A percentile compares a stretch with the other conserved stretches of the same genome.
phyloP scores from a whole-genome alignment of 345 rosid genomes.

The Balakata baccata region DNA sequence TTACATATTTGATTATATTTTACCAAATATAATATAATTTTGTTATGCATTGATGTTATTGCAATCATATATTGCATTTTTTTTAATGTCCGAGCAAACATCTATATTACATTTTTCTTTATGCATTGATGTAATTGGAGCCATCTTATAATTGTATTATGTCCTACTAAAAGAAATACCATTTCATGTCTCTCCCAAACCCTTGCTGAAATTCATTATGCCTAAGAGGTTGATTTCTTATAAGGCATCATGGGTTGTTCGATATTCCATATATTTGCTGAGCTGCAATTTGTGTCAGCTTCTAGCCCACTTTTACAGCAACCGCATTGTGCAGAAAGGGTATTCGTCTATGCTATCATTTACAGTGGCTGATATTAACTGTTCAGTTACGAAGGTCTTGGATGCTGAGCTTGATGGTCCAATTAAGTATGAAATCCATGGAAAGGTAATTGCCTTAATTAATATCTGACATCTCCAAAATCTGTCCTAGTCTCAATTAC shows the following conservation, averaged over 20 bases:
- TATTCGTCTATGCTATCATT: slow-evolving; percentile 70
- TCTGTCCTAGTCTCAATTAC: background rate
- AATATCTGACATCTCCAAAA: background rate
- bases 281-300: background rate
- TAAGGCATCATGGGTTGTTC: background rate
- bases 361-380: slow-evolving; percentile 76
- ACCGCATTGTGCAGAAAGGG: slow-evolving; percentile 55
- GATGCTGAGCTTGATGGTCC: slow-evolving; percentile 89
- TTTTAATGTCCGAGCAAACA: too few relatives aligned
- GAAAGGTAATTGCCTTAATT: slow-evolving; percentile 52
- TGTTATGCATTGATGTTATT: background rate
- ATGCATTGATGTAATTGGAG: too few relatives aligned
- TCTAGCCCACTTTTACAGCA: slow-evolving; percentile 39
- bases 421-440: slow-evolving; percentile 85
- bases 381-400: slow-evolving; percentile 66
- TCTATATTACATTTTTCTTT: too few relatives aligned
- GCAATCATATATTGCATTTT: background rate
- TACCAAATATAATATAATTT: background rate
- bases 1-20: background rate
- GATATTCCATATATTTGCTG: background rate
- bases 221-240: too few relatives aligned
- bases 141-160: too few relatives aligned
- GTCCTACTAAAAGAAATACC: too few relatives aligned
- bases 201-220: too few relatives aligned
- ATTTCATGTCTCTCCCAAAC: too few relatives aligned